These are phyloP conservation scores for Boletus fagicola DNA, from an alignment of 768 basidiomycete species.

Conservation along the genomic window DNA sequence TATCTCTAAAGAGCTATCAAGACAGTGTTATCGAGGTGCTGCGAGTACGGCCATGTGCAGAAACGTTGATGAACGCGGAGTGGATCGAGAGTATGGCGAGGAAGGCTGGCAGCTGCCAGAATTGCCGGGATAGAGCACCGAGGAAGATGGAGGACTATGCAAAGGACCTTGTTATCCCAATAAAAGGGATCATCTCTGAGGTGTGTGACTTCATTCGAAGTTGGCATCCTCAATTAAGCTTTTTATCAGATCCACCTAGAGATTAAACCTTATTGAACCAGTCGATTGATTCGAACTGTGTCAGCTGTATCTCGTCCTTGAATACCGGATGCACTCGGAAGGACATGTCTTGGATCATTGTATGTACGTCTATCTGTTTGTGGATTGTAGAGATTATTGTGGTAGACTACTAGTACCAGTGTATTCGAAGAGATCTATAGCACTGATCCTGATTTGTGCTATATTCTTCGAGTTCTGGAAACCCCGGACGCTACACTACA, in stretches of 20 bases:
- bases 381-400: not conserved
- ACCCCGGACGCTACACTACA: not conserved
- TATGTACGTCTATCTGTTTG: slow-evolving; percentile 4
- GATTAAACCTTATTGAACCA: slow-evolving; percentile 29
- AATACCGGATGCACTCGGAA: not conserved
- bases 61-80: slow-evolving; percentile 29
- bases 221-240: not conserved
- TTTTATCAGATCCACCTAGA: slow-evolving; percentile 25
- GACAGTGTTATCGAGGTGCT: slow-evolving; percentile 34
- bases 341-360: slow-evolving; percentile 3
- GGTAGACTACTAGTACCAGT: not conserved
- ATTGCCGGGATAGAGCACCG: slow-evolving; percentile 31
- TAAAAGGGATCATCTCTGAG: slow-evolving; percentile 30
- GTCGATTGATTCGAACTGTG: slow-evolving; percentile 15
- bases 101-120: slow-evolving; percentile 31
- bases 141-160: slow-evolving; percentile 31
- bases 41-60: slow-evolving; percentile 33
- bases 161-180: slow-evolving; percentile 27
- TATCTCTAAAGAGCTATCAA: slow-evolving; percentile 32
- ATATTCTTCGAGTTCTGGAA: not conserved
- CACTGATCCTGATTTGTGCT: not conserved
- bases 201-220: slow-evolving; percentile 13
- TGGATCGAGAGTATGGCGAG: slow-evolving; percentile 33
- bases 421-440: not conserved
- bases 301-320: not conserved